These are phyloP conservation scores for Axilococcus clingmanii DNA, from an alignment of 139 green algal species.

Conservation along the genomic window DNA sequence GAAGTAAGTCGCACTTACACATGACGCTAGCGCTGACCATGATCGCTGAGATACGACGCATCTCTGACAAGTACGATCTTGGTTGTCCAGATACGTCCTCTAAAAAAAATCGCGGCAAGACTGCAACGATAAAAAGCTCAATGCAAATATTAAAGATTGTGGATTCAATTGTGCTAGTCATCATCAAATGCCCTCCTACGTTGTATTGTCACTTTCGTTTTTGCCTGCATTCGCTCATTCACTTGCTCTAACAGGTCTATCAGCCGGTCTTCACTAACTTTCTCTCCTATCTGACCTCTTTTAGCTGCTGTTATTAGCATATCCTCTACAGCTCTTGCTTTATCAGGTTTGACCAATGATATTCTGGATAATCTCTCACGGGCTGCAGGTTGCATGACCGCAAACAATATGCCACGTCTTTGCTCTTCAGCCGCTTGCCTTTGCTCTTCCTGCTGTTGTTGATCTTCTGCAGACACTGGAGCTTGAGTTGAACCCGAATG, in stretches of 20 bases:
- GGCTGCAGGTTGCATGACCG: slow-evolving; percentile 62
- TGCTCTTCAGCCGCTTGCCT: slow-evolving; percentile 55
- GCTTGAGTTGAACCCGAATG: slow-evolving; percentile 14
- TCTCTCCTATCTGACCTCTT: slow-evolving; percentile 60
- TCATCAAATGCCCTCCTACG: slow-evolving; percentile 51
- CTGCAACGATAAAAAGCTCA: no score
- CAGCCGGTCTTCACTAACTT: slow-evolving; percentile 71
- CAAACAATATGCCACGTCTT: slow-evolving; percentile 59
- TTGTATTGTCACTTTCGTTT: slow-evolving; percentile 71
- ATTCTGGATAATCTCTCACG: slow-evolving; percentile 76
- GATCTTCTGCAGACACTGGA: slow-evolving; percentile 13
- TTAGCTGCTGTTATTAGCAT: slow-evolving; percentile 72
- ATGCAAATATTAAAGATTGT: neutral
- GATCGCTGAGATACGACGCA: no score
- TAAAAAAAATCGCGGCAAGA: no score
- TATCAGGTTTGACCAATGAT: slow-evolving; percentile 92
- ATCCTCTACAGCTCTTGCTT: slow-evolving; percentile 81
- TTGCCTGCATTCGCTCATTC: slow-evolving; percentile 41
- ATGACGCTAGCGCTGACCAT: no score
- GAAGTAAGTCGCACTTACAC: no score
- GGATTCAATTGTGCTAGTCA: slow-evolving; percentile 34
- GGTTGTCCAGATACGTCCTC: no score
- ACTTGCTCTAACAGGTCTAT: slow-evolving; percentile 78
- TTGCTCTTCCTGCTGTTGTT: slow-evolving; percentile 23
- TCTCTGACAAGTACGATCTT: no score